Evolutionary conservation across 257 asterid genomes (phyloP).

Genomic region (Solanum sejunctum): DNA sequence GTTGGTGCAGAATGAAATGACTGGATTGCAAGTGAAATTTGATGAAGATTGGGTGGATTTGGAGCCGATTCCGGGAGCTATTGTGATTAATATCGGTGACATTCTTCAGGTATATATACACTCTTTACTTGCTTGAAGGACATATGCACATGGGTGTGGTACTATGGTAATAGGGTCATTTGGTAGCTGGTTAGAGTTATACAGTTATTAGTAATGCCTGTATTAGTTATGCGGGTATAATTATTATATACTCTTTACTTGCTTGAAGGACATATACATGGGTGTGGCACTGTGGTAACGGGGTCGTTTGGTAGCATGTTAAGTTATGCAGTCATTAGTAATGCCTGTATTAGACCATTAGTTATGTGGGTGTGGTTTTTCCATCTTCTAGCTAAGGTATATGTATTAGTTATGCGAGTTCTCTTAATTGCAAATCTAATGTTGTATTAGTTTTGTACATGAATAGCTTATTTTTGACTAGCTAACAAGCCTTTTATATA

Average conservation of each 20-base stretch:
- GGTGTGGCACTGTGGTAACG: not conserved
- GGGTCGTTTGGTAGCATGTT: not conserved
- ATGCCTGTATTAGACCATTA: too few relatives aligned
- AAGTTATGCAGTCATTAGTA: not conserved
- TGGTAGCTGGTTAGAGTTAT: not conserved
- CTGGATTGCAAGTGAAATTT: slow-evolving; percentile 32
- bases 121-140: not conserved
- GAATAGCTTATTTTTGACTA: not conserved
- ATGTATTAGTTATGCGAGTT: not conserved
- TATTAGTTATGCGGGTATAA: too few relatives aligned
- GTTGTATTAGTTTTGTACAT: too few relatives aligned
- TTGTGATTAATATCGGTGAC: slow-evolving; percentile 34
- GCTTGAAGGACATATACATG: not conserved
- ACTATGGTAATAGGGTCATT: not conserved
- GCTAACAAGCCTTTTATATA: not conserved
- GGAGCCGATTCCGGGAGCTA: slow-evolving; percentile 27
- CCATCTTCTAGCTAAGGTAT: too few relatives aligned
- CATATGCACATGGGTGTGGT: too few relatives aligned
- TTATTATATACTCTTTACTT: not conserved
- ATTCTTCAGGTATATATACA: slow-evolving; percentile 27
- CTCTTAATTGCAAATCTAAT: too few relatives aligned
- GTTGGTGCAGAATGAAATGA: slow-evolving; percentile 30
- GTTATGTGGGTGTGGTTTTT: not conserved
- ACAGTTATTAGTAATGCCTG: not conserved
- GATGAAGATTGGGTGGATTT: slow-evolving; percentile 31